A percentile compares a stretch with the other conserved stretches of the same genome.
Evolutionary conservation across 768 basidiomycete genomes (phyloP).

Genomic region (Pisolithus orientalis): DNA sequence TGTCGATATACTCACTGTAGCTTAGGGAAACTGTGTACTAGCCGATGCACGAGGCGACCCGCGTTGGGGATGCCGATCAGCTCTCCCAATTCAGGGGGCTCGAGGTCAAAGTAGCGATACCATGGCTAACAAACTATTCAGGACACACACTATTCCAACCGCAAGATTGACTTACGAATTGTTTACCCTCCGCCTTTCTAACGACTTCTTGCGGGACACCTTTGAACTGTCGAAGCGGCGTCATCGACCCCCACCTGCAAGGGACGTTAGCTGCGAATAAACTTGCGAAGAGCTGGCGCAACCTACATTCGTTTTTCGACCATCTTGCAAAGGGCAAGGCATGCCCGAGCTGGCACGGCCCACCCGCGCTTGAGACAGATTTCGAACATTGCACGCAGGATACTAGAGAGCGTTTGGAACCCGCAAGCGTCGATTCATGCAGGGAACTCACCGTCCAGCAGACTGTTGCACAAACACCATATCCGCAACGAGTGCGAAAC

Average conservation of each 20-base stretch:
- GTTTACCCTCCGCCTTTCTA: constrained; percentile 91
- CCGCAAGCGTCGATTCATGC: background rate
- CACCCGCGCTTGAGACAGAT: constrained; percentile 98
- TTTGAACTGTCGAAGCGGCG: constrained; percentile 93
- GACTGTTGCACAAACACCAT: constrained; percentile 98
- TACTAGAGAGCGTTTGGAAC: constrained; percentile 37
- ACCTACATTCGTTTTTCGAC: constrained; percentile 77
- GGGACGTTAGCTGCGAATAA: constrained; percentile 1
- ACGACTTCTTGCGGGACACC: constrained; percentile 81
- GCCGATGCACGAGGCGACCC: constrained; percentile 82
- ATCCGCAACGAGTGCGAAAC: constrained; percentile 80
- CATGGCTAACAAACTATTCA: constrained; percentile 53
- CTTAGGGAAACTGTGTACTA: constrained; percentile 96
- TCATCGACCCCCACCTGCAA: constrained; percentile 94
- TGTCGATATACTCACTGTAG: constrained; percentile 53
- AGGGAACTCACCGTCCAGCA: constrained; percentile 65
- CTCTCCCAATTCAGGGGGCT: constrained; percentile 90
- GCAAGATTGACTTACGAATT: constrained; percentile 62
- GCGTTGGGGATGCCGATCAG: constrained; percentile 92
- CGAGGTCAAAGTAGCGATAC: constrained; percentile 95
- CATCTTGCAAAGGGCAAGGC: constrained; percentile 95
- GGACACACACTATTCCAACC: background rate
- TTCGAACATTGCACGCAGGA: constrained; percentile 94
- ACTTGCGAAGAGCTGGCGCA: background rate
- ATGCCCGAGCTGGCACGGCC: constrained; percentile 89